Evolutionary conservation across 176 grass and related monocot species (phyloP), one percentile per base, ranked within the genome.

Genomic region (Panicum miliaceum): DNA sequence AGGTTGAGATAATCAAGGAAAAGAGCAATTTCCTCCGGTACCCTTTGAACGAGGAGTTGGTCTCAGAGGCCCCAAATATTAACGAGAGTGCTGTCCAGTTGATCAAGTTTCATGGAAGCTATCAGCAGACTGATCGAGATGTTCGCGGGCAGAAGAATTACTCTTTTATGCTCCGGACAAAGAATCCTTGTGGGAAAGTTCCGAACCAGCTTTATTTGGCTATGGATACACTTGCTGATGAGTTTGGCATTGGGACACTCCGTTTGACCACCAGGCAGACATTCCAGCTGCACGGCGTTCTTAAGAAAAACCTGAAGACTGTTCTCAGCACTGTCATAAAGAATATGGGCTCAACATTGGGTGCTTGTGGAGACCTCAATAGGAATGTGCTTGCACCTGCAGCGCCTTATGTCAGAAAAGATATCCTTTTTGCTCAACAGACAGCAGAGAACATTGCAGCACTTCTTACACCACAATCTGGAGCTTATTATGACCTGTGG

Each of bases 401-500:
- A 2, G 97, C 93, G 1, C 97, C 97, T 4, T 96, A 91, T 84
- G 88, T 74, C 41, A 92, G 61, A 46, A 99, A 94, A 41, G 91
- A 93, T 40, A 82, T 94, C 48, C 25, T 82, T 20, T 99, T 96
- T 82, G 93, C 97, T 46, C 97, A 99, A 76, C 69, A 94, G 64
- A 99, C 93, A 2, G 97, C 97, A 19, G 93, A 99, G 8, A 92
- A 99, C 54, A 96, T 96, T 73, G 97, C 97, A 0, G 81, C 91
- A n/a, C 91, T 99, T 76, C 83, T 99, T 59, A 89, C 93, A 42
- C 97, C 97, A 36, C 93, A 99, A 58, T 92, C 97, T 1, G 93
- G 96, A 36, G 89, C 96, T 62, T 99, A 99, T 79, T 99, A 99
- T 90, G 96, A 99, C 81, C 65, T 99, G 52, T 99, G 97, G 97